Base-by-base conservation (phyloP, 2,329 filamentous ascomycete genomes). In the Chaetomiaceae sp. region DNA sequence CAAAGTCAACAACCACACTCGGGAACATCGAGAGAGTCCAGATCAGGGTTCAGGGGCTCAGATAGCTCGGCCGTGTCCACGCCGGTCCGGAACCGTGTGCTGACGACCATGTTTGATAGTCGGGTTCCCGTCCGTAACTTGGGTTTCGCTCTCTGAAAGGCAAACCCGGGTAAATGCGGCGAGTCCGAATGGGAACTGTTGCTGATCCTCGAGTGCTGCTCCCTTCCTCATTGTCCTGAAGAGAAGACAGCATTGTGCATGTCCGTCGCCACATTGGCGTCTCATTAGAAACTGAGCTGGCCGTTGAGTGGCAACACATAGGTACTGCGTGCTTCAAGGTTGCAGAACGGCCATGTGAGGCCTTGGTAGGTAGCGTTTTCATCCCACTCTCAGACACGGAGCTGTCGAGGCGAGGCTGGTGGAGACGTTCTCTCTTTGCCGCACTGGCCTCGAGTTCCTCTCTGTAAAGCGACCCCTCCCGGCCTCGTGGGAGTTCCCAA, bases 91-190 rank as follows among this genome's bases (percentile, higher is more conserved):
- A 45, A 17, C 12, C 17, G 11, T 36, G 8, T 14, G 40, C 20
- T n/a, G 37, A 19, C 17, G 37, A 19, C 17, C 27, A 29, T 46
- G 36, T 47, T 51, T 51, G 37, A 45, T 47, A 45, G 27, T 27
- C 43, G 23, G 27, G 43, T 51, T 48, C 31, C 25, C 51, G 27
- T 25, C 3, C 51, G 27, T 25, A 1, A 40, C 19, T 19, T 23
- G 3, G n/a, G 33, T 46, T 29, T 54, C 46, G 46, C 23, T 31
- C 12, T 39, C 36, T 23, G 36, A 37, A 43, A 34, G 39, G 20
- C 31, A 25, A 54, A 37, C 46, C 45, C 47, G 47, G 52, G 47
- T 50, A 55, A 52, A 52, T 55, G 39, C 49, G 44, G 39, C 45
- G 33, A 40, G 44, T 34, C 17, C 25, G 8, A 31, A 38, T 20